Base-by-base conservation (phyloP, 441 rosid genomes). In the Populus hybrid region DNA sequence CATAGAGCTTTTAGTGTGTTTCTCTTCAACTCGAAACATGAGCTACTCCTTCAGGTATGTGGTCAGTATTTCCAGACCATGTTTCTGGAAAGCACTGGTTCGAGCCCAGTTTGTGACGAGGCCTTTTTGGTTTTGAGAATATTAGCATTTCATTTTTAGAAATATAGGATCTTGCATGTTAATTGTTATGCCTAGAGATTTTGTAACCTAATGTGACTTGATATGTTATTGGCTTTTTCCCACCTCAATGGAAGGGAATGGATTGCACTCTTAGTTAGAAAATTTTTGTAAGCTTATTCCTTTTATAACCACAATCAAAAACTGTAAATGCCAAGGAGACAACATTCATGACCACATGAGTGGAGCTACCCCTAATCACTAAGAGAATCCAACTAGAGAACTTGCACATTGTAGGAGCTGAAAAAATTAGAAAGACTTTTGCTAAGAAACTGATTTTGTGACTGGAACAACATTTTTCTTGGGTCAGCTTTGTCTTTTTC, bases 1-100 rank as follows among this genome's bases (percentile, higher is more conserved):
- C 99, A 94, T 79, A 92, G 99, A 82, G 99, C 99, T 50, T 95
- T 95, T 80, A 95, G 98, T 73, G 98, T 95, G n/a, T 95, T 95
- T 77, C 82, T 95, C 77, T 94, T 94, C 79, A 95, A 94, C 89
- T 85, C 98, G 9, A 95, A 92, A 72, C 90, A 90, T 72, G 99
- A 95, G 89, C 82, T 95, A 42, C 94, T 95, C 70, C 98, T 95
- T 82, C 98, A 95, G 97, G 99, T 95, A 85, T 81, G 72, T 68
- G 12, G 61, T 57, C 73, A 9, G 1, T 11, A 28, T 75, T 32
- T 50, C 61, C 21, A 53, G 57, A 14, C 19, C 57, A 50, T 14
- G 57, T 50, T 38, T 38, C 19, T 50, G 19, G 57, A 50, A 50
- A 50, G 57, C 57, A 1, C 57, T 1, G n/a, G 7, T 50, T 50